Base-by-base conservation (phyloP, 441 rosid species). In the Gossypium lobatum region DNA sequence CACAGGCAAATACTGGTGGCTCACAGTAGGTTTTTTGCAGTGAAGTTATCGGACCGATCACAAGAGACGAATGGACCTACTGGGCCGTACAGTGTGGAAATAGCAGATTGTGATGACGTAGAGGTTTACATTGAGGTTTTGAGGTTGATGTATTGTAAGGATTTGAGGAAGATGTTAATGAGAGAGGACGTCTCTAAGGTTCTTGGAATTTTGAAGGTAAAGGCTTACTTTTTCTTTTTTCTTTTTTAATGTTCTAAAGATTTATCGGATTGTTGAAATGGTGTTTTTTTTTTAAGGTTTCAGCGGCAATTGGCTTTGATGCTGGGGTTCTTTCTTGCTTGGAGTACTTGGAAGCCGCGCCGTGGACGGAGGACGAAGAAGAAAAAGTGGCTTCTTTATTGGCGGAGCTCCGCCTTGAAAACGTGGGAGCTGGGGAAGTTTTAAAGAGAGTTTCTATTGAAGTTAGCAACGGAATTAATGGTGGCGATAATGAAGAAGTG, bases 361-460 rank as follows among this genome's bases (percentile, higher is more conserved):
- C 99, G 23, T 95, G 99, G 99, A 89, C 93, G 3, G 99, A 95
- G 86, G 98, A 93, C 64, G 99, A 95, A 86, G 99, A 95, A 66
- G 90, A 88, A 79, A 91, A 86, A 75, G 93, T 95, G 70, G 95
- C 97, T 46, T 82, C 95, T 0, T 61, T 93, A 76, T 77, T 95
- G 67, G 88, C 95, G 1, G 97, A 90, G 86, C 87, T 95, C 31
- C 87, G 79, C 1, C 97, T 91, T 66, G 99, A 59, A 59, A 59
- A 59, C 14, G 64, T 26, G 25, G 63, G 63, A 58, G 63, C 63
- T 0, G 63, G 63, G 3, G 98, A 93, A 39, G 99, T 93, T 75
- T 76, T 95, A 76, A 93, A 93, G 80, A 86, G 99, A 79, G 95
- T 95, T 65, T 91, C 98, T 17, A 73, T 83, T 63, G 99, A 93